Base-by-base conservation (phyloP, 1,139 yeast genomes). In the Candida sp. region DNA sequence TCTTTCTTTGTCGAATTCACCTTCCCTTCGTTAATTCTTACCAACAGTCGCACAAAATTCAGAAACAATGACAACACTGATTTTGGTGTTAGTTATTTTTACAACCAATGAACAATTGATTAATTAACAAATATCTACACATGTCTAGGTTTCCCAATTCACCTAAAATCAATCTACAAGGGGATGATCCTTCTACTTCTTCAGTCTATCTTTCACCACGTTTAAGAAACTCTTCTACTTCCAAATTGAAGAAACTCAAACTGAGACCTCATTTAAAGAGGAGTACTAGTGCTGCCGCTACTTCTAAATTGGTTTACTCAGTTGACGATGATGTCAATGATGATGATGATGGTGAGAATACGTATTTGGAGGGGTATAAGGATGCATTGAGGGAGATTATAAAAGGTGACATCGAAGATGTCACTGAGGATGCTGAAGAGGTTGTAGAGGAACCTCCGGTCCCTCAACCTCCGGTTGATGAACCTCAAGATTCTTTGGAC, bases 301-400 rank as follows among this genome's bases (percentile, higher is more conserved):
- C 54, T 8, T 49, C 57, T 37, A 70, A 68, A 46, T 55, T 69
- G 36, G 66, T 84, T 2, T 85, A 81, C 56, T 80, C 87, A 23
- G 93, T 87, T 0, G 96, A 87, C 59, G 95, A 87, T 58, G 88
- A 84, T 48, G 64, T 70, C 21, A 58, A 59, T 53, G 84, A 66
- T 40, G 54, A 61, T 39, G 61, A 60, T 33, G 65, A 81, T 36
- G 79, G 75, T 40, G 87, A 78, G 46, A 21, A 49, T 45, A 38
- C 40, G 40, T 85, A 85, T 53, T 56, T 81, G 33, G 95, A 84
- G 57, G 93, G 93, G 0, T 82, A 81, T 52, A 76, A 75, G 36
- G 93, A 84, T 56, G 95, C 91, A 0, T 57, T 86, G 43, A 71
- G 79, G 52, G 75, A 71, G 4, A 49, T 72, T 15, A 57, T 60